Evolutionary conservation across 768 basidiomycete genomes (phyloP).

Genomic region (Fomitopsis pulvina): DNA sequence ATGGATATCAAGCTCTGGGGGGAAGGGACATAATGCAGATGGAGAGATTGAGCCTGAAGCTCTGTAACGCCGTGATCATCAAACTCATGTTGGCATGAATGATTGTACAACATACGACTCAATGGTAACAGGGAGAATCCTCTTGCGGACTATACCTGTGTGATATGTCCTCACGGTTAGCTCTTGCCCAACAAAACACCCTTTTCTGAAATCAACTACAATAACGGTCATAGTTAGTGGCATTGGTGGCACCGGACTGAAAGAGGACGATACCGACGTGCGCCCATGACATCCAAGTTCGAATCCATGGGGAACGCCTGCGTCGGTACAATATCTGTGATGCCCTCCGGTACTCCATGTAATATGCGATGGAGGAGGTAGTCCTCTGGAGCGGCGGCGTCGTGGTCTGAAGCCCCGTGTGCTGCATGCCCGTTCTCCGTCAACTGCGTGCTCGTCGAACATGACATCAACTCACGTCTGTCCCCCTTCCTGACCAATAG

Average conservation of each 20-base stretch:
- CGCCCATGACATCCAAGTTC: conserved; percentile 93
- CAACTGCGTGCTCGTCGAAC: conserved; percentile 3
- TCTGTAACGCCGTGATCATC: neutral
- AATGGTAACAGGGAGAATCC: conserved; percentile 76
- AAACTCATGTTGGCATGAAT: neutral
- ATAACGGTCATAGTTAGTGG: neutral
- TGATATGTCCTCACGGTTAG: conserved; percentile 95
- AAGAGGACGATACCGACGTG: conserved; percentile 46
- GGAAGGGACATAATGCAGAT: neutral
- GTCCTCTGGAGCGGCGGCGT: conserved; percentile 42
- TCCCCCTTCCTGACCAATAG: conserved; percentile 65
- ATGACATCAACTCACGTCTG: conserved; percentile 52
- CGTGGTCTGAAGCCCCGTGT: conserved; percentile 48
- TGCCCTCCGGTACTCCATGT: conserved; percentile 86
- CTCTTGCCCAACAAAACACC: conserved; percentile 98
- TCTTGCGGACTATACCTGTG: conserved; percentile 85
- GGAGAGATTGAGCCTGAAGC: neutral
- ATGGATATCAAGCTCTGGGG: conserved; percentile 24
- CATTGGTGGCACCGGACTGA: conserved; percentile 3
- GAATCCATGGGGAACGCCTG: conserved; percentile 91
- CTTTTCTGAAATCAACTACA: conserved; percentile 92
- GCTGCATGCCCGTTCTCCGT: conserved; percentile 30
- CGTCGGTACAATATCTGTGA: conserved; percentile 64
- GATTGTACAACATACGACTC: conserved; percentile 24
- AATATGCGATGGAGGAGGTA: conserved; percentile 77